Evolutionary conservation across 352 stramenopile genomes (phyloP).

Genomic region (Elongisporangium prolatum): DNA sequence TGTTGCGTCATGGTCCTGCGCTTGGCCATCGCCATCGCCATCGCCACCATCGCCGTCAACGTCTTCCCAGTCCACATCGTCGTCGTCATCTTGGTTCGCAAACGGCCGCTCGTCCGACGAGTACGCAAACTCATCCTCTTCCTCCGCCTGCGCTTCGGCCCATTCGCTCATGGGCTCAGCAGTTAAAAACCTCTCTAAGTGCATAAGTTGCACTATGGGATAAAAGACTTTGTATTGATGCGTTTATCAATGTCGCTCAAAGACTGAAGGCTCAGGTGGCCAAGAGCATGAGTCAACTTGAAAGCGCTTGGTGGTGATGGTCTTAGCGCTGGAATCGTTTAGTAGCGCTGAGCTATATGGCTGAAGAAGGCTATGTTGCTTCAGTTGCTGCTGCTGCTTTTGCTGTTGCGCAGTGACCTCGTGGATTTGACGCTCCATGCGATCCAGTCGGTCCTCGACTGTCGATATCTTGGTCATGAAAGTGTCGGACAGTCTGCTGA

Average conservation of each 20-base stretch:
- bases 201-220: background rate
- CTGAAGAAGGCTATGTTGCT: background rate
- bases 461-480: conserved; percentile 30
- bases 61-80: conserved; percentile 58
- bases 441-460: conserved; percentile 27
- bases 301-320: conserved; percentile 3
- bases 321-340: background rate
- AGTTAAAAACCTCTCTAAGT: background rate
- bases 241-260: conserved; percentile 19
- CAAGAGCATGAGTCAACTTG: conserved; percentile 26
- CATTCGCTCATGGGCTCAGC: background rate
- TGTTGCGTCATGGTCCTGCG: conserved; percentile 24
- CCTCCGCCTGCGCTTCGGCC: conserved; percentile 11
- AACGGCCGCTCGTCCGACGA: conserved; percentile 28
- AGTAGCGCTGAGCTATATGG: background rate
- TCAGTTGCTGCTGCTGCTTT: conserved; percentile 6
- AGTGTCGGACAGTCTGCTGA: conserved; percentile 22
- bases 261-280: conserved; percentile 34
- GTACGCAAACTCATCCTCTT: conserved; percentile 51
- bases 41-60: conserved; percentile 28
- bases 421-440: conserved; percentile 27
- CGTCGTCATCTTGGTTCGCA: conserved; percentile 8
- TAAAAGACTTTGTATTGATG: background rate
- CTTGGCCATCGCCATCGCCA: background rate
- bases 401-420: conserved; percentile 13